Evolutionary conservation across 768 basidiomycete species (phyloP).

Genomic region (Filobasidium floriforme): DNA sequence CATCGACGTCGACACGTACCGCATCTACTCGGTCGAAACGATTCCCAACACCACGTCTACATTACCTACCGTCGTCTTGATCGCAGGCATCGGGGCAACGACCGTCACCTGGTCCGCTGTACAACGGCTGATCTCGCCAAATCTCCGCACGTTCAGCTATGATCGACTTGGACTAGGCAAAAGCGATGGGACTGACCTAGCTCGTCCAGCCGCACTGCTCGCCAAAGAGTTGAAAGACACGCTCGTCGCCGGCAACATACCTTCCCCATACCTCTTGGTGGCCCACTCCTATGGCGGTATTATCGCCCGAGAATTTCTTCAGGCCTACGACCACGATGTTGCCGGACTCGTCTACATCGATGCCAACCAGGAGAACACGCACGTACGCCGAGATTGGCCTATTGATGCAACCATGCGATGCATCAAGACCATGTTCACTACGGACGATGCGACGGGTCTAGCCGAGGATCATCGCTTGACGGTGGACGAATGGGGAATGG

Average conservation of each 20-base stretch:
- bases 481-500: conserved; percentile 8
- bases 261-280: conserved; percentile 22
- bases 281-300: conserved; percentile 23
- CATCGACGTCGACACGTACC: conserved; percentile 6
- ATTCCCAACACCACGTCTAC: conserved; percentile 1
- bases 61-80: conserved; percentile 16
- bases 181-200: conserved; percentile 7
- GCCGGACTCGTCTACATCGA: conserved; percentile 21
- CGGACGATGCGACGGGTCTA: conserved; percentile 13
- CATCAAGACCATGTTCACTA: not conserved
- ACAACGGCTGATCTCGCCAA: conserved; percentile 18
- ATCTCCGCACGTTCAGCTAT: conserved; percentile 16
- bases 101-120: conserved; percentile 11
- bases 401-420: conserved; percentile 3
- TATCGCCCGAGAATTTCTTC: conserved; percentile 21
- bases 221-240: conserved; percentile 17
- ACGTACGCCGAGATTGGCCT: conserved; percentile 17
- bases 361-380: conserved; percentile 21
- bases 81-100: conserved; percentile 17
- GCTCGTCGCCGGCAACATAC: conserved; percentile 9
- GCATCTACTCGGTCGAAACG: conserved; percentile 12
- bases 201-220: conserved; percentile 19
- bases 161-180: conserved; percentile 20
- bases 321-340: conserved; percentile 7
- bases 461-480: conserved; percentile 9